These are phyloP conservation scores for Aspergillus quadricinctus DNA, from an alignment of 2,329 filamentous ascomycete genomes.

Conservation along the genomic window DNA sequence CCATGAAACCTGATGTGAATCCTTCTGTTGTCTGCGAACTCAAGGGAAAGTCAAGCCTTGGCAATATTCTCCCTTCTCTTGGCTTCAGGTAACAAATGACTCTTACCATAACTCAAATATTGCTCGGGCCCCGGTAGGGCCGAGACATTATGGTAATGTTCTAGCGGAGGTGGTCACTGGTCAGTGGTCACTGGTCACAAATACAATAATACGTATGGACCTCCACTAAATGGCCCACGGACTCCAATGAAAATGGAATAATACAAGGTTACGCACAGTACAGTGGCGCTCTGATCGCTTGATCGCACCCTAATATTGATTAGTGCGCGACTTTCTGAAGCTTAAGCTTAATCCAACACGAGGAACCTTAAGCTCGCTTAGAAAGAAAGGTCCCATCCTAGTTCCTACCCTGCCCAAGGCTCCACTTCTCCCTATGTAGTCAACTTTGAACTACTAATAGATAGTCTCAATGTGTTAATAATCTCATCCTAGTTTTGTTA, in stretches of 20 bases:
- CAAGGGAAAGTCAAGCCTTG: not conserved
- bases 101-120: not conserved
- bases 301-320: constrained; percentile 22
- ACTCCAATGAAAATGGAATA: constrained; percentile 10
- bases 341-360: constrained; percentile 45
- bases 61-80: not conserved
- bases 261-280: constrained; percentile 15
- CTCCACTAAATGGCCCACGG: not conserved
- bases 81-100: not conserved
- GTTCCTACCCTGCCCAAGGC: constrained; percentile 10
- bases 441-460: not conserved
- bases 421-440: constrained; percentile 8
- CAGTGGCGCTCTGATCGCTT: constrained; percentile 33
- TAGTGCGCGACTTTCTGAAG: constrained; percentile 35
- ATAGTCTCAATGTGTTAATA: not conserved
- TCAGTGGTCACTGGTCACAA: not conserved
- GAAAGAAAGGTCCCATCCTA: constrained; percentile 17
- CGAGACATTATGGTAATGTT: not conserved
- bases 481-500: not conserved
- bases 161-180: not conserved
- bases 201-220: not conserved
- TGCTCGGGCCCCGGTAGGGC: not conserved
- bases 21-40: not conserved
- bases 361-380: constrained; percentile 39
- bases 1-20: not conserved